Evolutionary conservation across 2,329 filamentous ascomycete genomes (phyloP), one percentile per base, ranked within the genome.

Genomic region (Exophiala calicioides): DNA sequence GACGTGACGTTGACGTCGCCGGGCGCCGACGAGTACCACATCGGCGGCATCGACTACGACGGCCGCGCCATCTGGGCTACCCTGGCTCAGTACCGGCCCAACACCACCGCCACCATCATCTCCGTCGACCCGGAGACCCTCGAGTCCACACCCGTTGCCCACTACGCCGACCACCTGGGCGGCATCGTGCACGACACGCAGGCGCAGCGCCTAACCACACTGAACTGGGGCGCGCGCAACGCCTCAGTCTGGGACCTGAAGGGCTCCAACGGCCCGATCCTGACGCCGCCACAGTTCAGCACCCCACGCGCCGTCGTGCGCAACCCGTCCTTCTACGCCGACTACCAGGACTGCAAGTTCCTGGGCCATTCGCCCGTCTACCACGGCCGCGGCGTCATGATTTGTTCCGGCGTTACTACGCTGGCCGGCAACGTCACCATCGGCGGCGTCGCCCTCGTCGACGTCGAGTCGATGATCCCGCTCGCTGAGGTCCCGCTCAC

Each of bases 281-380:
- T n/a, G n/a, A n/a, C 40, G 4, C 62, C 56, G 38, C 43, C 53
- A 1, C 35, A 44, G 5, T 64, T 65, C 39, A 59, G 58, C 1
- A 23, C 43, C 2, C 64, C 65, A 1, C 29, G 50, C 19, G 47
- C 36, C 4, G 50, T 55, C 10, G 53, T 59, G 5, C 48, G 55
- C 5, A 75, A 76, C 38, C 72, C 71, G 0, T 68, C 62, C 26
- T 66, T 72, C 54, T 76, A 68, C 57, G 58, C 72, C 44, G 74
- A 76, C 49, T 76, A 76, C 55, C 73, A 77, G 58, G 74, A 77
- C 63, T 77, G 73, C 62, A 77, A 77, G 55, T 76, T 69, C 58
- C 61, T 77, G 1, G 74, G 73, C 3, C 67, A 66, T 52, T 65
- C 67, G 10, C 49, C 56, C 7, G 50, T 60, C 4, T 71, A 71